Evolutionary conservation across 1,139 yeast species (phyloP).

Genomic region (Trichomonascaceae sp.): DNA sequence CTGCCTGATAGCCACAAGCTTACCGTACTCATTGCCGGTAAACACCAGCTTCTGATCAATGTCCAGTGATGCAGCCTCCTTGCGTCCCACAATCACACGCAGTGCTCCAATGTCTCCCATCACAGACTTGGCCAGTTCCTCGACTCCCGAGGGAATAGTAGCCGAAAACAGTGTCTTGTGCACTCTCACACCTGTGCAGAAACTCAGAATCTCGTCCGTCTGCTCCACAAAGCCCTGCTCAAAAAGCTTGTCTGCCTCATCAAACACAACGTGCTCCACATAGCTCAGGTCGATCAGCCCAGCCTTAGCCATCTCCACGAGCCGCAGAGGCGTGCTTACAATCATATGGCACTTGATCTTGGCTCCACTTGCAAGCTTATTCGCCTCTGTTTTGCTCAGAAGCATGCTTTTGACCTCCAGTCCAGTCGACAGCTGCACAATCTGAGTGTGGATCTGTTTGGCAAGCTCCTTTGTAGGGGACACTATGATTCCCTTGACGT

Average conservation of each 20-base stretch:
- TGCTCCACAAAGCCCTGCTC: slow-evolving; percentile 87
- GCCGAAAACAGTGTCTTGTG: slow-evolving; percentile 82
- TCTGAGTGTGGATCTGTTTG: slow-evolving; percentile 64
- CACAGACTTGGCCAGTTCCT: slow-evolving; percentile 71
- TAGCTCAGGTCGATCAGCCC: slow-evolving; percentile 44
- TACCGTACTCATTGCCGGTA: slow-evolving; percentile 93
- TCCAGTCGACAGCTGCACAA: slow-evolving; percentile 39
- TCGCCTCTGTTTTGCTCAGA: slow-evolving; percentile 61
- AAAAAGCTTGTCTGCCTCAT: slow-evolving; percentile 91
- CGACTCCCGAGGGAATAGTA: slow-evolving; percentile 88
- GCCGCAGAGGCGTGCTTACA: slow-evolving; percentile 78
- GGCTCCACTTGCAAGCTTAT: slow-evolving; percentile 15
- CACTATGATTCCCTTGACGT: slow-evolving; percentile 30
- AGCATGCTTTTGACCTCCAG: slow-evolving; percentile 38
- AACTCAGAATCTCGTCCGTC: slow-evolving; percentile 69
- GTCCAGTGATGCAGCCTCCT: slow-evolving; percentile 78
- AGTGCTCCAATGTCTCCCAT: slow-evolving; percentile 59
- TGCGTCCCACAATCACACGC: slow-evolving; percentile 81
- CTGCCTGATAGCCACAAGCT: slow-evolving; percentile 79
- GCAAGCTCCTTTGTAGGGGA: slow-evolving; percentile 94
- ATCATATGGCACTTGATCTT: slow-evolving; percentile 72
- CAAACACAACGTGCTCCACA: slow-evolving; percentile 69
- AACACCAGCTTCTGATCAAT: slow-evolving; percentile 77
- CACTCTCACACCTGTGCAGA: slow-evolving; percentile 40
- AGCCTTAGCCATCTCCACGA: slow-evolving; percentile 62